Percentiles rank a stretch among this genome's conserved stretches.
These are phyloP conservation scores for Taphrina communis DNA, from an alignment of 1,139 yeast genomes.

Conservation along the genomic window DNA sequence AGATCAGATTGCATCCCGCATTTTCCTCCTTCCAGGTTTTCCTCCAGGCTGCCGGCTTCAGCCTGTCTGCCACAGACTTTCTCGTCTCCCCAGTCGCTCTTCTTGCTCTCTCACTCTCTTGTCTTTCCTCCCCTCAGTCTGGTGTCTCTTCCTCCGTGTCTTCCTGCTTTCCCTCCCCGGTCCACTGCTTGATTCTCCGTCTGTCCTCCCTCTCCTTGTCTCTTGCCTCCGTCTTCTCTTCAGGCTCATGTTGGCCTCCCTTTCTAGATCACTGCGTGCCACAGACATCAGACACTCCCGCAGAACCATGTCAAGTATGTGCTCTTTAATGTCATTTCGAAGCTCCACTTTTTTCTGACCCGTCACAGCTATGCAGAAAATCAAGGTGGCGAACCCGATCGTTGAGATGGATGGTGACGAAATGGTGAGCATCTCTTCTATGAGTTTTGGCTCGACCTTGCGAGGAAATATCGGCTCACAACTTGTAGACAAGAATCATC, in stretches of 20 bases:
- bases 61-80: background rate
- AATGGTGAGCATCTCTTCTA: conserved; percentile 54
- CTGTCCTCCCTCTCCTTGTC: background rate
- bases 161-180: background rate
- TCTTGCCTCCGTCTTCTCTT: background rate
- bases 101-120: background rate
- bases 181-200: conserved; percentile 6
- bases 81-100: background rate
- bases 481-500: conserved; percentile 70
- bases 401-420: conserved; percentile 98
- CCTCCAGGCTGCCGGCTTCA: background rate
- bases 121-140: background rate
- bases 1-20: conserved; percentile 10
- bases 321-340: background rate
- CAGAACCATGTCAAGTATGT: conserved; percentile 24
- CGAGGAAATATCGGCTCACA: background rate
- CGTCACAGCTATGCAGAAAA: conserved; percentile 56
- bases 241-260: conserved; percentile 7
- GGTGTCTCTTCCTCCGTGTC: background rate
- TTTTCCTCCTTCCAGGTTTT: background rate
- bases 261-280: conserved; percentile 9
- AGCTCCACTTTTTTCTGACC: conserved; percentile 23
- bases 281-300: background rate
- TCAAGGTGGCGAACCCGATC: conserved; percentile 82
- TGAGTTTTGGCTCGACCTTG: background rate